A percentile compares a stretch with the other conserved stretches of the same genome.
Evolutionary conservation across 2,329 filamentous ascomycete genomes (phyloP).

Genomic region (Verticillium longisporum): DNA sequence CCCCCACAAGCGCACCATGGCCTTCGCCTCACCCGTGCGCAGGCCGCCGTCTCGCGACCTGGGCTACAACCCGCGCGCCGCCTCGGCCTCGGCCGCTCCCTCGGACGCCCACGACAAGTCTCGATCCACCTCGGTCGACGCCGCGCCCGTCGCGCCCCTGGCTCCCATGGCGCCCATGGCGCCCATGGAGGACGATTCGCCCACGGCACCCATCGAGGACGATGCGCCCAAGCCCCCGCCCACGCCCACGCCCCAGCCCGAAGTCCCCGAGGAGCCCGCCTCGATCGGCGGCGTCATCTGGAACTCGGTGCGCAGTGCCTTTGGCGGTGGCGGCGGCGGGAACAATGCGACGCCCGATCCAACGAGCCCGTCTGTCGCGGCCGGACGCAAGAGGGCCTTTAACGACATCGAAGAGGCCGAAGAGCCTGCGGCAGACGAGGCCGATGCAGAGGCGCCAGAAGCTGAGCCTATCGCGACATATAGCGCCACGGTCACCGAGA

Average conservation of each 20-base stretch:
- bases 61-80: background rate
- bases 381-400: slow-evolving; percentile 5
- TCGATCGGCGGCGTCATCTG: background rate
- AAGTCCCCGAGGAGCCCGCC: background rate
- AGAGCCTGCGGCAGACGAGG: slow-evolving; percentile 6
- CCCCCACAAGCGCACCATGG: background rate
- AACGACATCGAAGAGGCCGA: slow-evolving; percentile 13
- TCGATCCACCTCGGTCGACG: background rate
- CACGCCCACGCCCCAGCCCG: background rate
- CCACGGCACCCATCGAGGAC: background rate
- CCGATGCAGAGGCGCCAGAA: background rate
- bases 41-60: background rate
- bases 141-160: background rate
- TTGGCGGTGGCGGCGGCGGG: background rate
- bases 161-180: slow-evolving; percentile 1
- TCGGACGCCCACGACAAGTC: background rate
- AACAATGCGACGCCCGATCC: background rate
- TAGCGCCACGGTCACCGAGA: background rate
- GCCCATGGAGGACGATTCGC: background rate
- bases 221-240: background rate
- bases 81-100: too few relatives aligned
- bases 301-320: background rate
- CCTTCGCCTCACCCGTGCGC: background rate
- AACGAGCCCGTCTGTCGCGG: background rate
- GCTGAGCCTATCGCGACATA: background rate